A percentile compares a stretch with the other conserved stretches of the same genome.
Conservation (phyloP, 164 flowering plant species). For the Buxus sempervirens region DNA sequence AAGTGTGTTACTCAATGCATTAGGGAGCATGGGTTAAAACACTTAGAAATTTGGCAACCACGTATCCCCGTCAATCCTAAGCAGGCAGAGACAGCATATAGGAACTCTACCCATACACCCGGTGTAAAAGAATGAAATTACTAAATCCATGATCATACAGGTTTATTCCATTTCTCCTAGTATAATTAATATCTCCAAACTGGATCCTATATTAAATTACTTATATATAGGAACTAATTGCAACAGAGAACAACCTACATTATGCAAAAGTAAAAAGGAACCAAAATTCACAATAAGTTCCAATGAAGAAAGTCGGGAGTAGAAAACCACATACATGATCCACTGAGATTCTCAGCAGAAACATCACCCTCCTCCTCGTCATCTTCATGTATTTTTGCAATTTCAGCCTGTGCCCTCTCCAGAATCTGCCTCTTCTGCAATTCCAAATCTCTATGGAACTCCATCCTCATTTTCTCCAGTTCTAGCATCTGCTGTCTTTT, state of each 20-base stretch:
- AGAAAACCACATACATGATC: conserved; percentile 18
- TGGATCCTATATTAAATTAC: not conserved
- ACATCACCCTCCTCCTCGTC: conserved; percentile 8
- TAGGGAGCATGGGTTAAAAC: too few relatives aligned
- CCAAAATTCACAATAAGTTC: conserved; percentile 8
- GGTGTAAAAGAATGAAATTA: not conserved
- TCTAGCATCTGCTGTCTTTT: conserved; percentile 89
- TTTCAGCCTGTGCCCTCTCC: conserved; percentile 77
- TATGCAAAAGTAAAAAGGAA: not conserved
- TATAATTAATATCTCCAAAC: not conserved
- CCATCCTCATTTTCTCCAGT: conserved; percentile 88
- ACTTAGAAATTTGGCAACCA: too few relatives aligned
- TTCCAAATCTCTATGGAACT: conserved; percentile 83
- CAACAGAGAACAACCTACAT: not conserved
- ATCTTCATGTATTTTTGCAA: conserved; percentile 49
- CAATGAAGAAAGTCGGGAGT: not conserved
- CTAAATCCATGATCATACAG: not conserved
- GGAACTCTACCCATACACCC: too few relatives aligned
- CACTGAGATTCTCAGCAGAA: conserved; percentile 34
- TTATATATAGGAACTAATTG: not conserved
- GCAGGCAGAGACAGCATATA: too few relatives aligned
- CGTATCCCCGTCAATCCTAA: too few relatives aligned
- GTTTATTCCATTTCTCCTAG: not conserved
- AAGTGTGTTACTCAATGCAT: too few relatives aligned
- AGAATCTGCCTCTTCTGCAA: conserved; percentile 73